Conservation (phyloP, 169 alveolate genomes). For the Neospora caninum region DNA sequence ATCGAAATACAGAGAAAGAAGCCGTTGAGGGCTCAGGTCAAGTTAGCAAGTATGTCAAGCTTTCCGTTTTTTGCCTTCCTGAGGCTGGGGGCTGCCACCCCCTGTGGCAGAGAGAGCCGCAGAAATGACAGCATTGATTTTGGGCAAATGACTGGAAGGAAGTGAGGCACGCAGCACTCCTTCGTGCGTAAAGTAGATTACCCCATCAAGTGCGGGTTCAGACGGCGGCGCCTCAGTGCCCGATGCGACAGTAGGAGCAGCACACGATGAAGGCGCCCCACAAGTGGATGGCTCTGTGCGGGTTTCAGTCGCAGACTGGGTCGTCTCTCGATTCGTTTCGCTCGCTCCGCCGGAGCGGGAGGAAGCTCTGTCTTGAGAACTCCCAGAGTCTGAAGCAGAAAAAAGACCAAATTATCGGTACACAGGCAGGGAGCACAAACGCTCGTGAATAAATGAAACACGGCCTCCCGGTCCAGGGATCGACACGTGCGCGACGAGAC, state of each 20-base stretch:
- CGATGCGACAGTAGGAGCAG: not conserved
- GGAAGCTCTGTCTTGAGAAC: no score
- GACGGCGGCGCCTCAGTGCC: not conserved
- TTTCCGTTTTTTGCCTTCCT: not conserved
- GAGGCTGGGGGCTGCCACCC: not conserved
- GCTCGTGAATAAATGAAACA: no score
- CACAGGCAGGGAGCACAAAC: no score
- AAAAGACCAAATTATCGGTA: no score
- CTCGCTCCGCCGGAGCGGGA: not conserved
- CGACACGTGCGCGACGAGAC: no score
- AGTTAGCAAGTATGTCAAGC: not conserved
- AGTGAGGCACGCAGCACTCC: conserved; percentile 17
- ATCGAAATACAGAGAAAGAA: not conserved
- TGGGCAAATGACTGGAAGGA: not conserved
- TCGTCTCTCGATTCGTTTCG: not conserved
- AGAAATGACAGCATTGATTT: not conserved
- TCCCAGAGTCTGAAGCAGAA: no score
- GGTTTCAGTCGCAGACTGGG: not conserved
- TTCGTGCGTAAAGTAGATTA: not conserved
- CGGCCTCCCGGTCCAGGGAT: no score
- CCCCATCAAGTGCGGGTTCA: conserved; percentile 1
- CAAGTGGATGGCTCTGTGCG: no score
- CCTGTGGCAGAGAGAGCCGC: conserved; percentile 17
- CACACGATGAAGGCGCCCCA: not conserved
- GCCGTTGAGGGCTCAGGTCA: not conserved